A percentile compares a stretch with the other conserved stretches of the same genome.
Conservation (phyloP, 2,329 filamentous ascomycete species). For the Neonectria sp. region DNA sequence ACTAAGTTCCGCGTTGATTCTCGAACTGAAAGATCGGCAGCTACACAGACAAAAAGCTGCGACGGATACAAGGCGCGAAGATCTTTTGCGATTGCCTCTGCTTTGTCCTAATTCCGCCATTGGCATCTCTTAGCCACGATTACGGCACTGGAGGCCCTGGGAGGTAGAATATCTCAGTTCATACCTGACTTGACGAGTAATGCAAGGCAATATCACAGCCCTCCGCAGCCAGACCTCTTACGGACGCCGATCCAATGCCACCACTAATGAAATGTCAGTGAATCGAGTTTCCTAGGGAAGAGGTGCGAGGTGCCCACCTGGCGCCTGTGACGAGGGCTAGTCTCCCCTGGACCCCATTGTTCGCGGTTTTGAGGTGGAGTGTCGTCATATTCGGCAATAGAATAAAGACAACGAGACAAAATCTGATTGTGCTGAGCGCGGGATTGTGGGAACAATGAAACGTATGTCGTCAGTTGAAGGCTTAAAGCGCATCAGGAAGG, state of each 20-base stretch:
- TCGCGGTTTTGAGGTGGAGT: constrained; percentile 38
- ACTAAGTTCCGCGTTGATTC: constrained; percentile 28
- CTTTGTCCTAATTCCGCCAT: constrained; percentile 46
- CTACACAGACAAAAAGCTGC: constrained; percentile 47
- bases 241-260: constrained; percentile 53
- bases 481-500: neutral
- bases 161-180: neutral
- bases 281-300: neutral
- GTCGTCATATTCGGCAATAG: constrained; percentile 33
- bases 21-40: constrained; percentile 49
- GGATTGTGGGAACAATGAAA: neutral
- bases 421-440: neutral
- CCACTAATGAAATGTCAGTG: constrained; percentile 44
- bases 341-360: constrained; percentile 46
- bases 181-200: constrained; percentile 52
- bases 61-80: constrained; percentile 41
- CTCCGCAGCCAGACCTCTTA: constrained; percentile 51
- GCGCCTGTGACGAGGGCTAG: constrained; percentile 54
- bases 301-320: constrained; percentile 40
- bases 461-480: neutral
- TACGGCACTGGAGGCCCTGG: neutral
- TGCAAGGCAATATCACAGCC: constrained; percentile 55
- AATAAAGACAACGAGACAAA: neutral
- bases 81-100: constrained; percentile 48
- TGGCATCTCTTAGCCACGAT: constrained; percentile 1